These are phyloP conservation scores for Juncus inflexus DNA, from an alignment of 176 grass and related monocot species.

Conservation along the genomic window DNA sequence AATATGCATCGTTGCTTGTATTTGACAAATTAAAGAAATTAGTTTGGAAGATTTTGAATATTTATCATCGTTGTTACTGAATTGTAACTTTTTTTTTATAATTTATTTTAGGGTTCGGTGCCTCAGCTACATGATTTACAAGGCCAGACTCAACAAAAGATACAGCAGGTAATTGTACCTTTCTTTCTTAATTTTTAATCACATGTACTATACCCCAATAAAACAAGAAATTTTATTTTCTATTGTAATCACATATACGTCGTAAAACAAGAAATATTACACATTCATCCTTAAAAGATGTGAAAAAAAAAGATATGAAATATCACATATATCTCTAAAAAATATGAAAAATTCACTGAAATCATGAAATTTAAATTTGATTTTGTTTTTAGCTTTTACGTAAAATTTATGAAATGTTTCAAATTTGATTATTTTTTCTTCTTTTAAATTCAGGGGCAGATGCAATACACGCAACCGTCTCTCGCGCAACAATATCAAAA, in stretches of 20 bases:
- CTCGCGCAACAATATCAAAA: slow-evolving; percentile 86
- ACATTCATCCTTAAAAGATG: no score
- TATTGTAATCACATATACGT: no score
- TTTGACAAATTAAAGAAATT: no score
- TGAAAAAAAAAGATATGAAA: no score
- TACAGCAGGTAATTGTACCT: slow-evolving; percentile 51
- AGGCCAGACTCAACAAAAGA: slow-evolving; percentile 78
- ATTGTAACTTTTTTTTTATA: slow-evolving; percentile 8
- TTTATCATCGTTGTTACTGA: not conserved
- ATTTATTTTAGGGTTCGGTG: slow-evolving; percentile 57
- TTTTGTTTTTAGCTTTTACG: slow-evolving; percentile 16
- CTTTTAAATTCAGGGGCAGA: slow-evolving; percentile 66
- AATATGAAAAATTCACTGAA: no score
- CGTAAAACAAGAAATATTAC: no score
- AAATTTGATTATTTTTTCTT: slow-evolving; percentile 24
- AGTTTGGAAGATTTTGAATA: no score
- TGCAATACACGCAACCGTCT: slow-evolving; percentile 67
- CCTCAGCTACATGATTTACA: slow-evolving; percentile 87
- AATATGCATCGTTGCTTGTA: no score
- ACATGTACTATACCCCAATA: not conserved
- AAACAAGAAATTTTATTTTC: no score
- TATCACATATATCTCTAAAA: no score
- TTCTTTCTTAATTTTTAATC: slow-evolving; percentile 17
- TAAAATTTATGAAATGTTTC: slow-evolving; percentile 18
- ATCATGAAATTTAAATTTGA: not conserved